phyloP scores from a whole-genome alignment of 1,284 basidiomycete species.

The Fistulina hepatica region DNA sequence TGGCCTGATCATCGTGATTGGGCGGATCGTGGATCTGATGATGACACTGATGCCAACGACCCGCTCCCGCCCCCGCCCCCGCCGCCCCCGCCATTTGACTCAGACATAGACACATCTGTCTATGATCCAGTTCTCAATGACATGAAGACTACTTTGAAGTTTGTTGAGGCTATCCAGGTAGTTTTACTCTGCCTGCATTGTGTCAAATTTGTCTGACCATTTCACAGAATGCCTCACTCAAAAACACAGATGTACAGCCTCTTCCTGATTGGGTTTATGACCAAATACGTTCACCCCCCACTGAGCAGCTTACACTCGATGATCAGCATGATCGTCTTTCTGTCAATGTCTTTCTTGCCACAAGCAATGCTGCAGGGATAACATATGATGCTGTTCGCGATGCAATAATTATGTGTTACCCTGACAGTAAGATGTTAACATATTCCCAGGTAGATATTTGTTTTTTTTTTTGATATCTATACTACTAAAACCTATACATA shows the following conservation, averaged over 20 bases:
- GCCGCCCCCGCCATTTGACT: too few relatives aligned
- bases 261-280: background rate
- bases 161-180: background rate
- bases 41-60: background rate
- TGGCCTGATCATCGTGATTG: background rate
- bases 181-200: too few relatives aligned
- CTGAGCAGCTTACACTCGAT: background rate
- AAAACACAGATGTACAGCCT: constrained; percentile 3
- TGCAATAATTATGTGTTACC: constrained; percentile 3
- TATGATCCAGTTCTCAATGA: background rate
- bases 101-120: background rate
- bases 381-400: constrained; percentile 4
- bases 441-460: background rate
- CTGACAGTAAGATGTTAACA: constrained; percentile 1
- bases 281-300: background rate
- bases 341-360: constrained; percentile 7
- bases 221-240: background rate
- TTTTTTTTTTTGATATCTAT: constrained; percentile 1
- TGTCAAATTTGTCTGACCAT: constrained; percentile 5
- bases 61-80: too few relatives aligned
- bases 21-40: background rate
- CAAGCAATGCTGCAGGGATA: constrained; percentile 1
- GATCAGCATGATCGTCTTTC: constrained; percentile 6
- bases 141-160: background rate
- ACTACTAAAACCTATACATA: too few relatives aligned